These are phyloP conservation scores for Mangifera indica DNA, from an alignment of 345 rosid genomes.

Conservation along the genomic window DNA sequence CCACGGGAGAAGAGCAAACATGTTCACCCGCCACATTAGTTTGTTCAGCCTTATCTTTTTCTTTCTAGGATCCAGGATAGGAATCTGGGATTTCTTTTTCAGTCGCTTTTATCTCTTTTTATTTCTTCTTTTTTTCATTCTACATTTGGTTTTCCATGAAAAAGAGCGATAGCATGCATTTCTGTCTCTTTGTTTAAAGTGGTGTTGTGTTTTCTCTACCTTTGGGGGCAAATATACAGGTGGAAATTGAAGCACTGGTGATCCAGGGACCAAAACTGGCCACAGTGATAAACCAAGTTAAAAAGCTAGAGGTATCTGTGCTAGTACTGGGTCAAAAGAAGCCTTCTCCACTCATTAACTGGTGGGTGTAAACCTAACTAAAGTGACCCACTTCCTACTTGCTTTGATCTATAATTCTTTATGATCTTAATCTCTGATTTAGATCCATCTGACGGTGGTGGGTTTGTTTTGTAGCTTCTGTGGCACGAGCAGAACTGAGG, in stretches of 20 bases:
- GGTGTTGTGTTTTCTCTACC: conserved; percentile 2
- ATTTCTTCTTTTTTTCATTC: no score
- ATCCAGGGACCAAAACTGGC: conserved; percentile 83
- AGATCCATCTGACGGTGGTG: neutral
- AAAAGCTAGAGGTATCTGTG: conserved; percentile 84
- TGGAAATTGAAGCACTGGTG: conserved; percentile 85
- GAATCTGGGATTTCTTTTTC: neutral
- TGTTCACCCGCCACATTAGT: neutral
- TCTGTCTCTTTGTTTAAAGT: neutral
- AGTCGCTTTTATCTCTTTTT: neutral
- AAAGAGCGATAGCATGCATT: neutral
- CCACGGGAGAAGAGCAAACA: neutral
- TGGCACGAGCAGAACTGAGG: conserved; percentile 68
- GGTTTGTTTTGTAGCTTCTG: conserved; percentile 48
- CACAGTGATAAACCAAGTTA: conserved; percentile 89
- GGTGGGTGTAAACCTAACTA: conserved; percentile 38
- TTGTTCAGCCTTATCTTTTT: conserved; percentile 15
- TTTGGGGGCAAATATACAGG: conserved; percentile 40
- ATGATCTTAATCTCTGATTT: neutral
- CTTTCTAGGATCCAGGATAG: conserved; percentile 4
- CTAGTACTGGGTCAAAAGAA: conserved; percentile 86
- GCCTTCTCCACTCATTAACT: conserved; percentile 55
- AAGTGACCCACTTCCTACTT: neutral
- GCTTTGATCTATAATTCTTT: conserved; percentile 20
- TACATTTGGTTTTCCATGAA: neutral